Base-by-base conservation (phyloP, 768 basidiomycete species). In the Tulasnella sp. region DNA sequence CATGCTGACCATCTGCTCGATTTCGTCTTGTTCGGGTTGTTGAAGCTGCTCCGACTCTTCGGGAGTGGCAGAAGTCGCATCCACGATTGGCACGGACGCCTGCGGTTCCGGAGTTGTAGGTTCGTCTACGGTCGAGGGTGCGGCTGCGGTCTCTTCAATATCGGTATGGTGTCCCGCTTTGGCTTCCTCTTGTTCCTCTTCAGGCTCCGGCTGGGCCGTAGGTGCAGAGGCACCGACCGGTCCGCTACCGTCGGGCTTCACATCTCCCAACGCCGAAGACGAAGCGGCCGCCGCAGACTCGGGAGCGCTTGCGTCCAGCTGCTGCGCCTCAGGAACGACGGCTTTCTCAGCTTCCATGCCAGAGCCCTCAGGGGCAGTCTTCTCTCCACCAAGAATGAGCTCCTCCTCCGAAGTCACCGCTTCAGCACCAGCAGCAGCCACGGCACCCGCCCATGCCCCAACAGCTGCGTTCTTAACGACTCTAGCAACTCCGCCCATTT, bases 1-100 rank as follows among this genome's bases (percentile, higher is more conserved):
- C 73, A 74, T 74, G 9, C 29, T 55, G 2, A 74, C 73, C 46
- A 74, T 74, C 20, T 74, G 73, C 46, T 74, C 73, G 13, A 74
- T 10, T 9, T 74, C 44, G 73, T 74, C 73, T 44, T 67, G 61
- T 67, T 67, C 61, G 32, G 61, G 61, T 18, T 74, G 39, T 18
- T 74, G 73, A 3, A 20, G 32, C 23, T 44, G 32, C 40, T 48
- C 73, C 32, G 44, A 23, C 18, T 74, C 73, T 48, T 73, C 40
- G 73, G 73, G 51, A 55, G 42, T 48, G 29, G 35, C 46, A n/a
- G 44, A 55, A 35, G 32, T 48, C 11, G 44, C 73, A 16, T 32
- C 73, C n/a, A 44, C 73, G 73, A 74, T 48, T 13, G 44, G 51
- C 32, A 48, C 73, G 7, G 44, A 40, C n/a, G 44, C 73, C 23